phyloP scores from a whole-genome alignment of 352 stramenopile species.

The Phytophthora fragariae region DNA sequence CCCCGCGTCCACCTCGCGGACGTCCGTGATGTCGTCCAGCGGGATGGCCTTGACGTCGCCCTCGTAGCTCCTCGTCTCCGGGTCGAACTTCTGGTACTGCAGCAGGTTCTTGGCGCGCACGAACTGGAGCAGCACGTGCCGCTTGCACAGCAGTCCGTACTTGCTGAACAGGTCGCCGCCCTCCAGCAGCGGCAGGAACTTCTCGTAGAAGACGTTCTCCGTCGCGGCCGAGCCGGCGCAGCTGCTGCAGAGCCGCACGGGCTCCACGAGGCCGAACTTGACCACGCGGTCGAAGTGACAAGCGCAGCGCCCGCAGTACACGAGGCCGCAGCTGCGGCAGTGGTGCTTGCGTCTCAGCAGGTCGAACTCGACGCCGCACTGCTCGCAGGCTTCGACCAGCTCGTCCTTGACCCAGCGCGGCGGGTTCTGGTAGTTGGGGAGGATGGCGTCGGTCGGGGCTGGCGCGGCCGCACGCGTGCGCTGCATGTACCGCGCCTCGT shows the following conservation, averaged over 20 bases:
- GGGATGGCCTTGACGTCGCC: constrained; percentile 71
- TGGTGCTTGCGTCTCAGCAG: constrained; percentile 76
- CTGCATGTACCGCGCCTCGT: constrained; percentile 52
- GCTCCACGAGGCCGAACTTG: constrained; percentile 70
- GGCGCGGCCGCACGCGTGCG: constrained; percentile 6
- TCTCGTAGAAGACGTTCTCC: constrained; percentile 78
- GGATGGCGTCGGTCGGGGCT: constrained; percentile 14
- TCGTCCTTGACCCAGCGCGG: constrained; percentile 71
- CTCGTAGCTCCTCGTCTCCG: constrained; percentile 50
- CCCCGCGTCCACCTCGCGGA: constrained; percentile 53
- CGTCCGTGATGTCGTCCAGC: constrained; percentile 67
- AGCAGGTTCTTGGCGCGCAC: constrained; percentile 68
- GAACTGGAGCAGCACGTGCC: constrained; percentile 63
- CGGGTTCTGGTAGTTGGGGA: constrained; percentile 56
- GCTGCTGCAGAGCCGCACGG: constrained; percentile 61
- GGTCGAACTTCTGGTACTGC: constrained; percentile 78
- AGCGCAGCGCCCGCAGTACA: constrained; percentile 66
- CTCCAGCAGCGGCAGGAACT: constrained; percentile 66
- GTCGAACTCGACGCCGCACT: constrained; percentile 63
- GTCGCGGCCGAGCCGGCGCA: constrained; percentile 50
- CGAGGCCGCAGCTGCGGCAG: constrained; percentile 63
- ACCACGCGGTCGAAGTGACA: constrained; percentile 62
- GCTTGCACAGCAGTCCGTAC: constrained; percentile 70
- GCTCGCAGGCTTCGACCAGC: constrained; percentile 54
- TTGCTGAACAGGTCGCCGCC: constrained; percentile 72